Evolutionary conservation across 2,329 filamentous ascomycete species (phyloP).

Genomic region (Aspergillus japonicus): DNA sequence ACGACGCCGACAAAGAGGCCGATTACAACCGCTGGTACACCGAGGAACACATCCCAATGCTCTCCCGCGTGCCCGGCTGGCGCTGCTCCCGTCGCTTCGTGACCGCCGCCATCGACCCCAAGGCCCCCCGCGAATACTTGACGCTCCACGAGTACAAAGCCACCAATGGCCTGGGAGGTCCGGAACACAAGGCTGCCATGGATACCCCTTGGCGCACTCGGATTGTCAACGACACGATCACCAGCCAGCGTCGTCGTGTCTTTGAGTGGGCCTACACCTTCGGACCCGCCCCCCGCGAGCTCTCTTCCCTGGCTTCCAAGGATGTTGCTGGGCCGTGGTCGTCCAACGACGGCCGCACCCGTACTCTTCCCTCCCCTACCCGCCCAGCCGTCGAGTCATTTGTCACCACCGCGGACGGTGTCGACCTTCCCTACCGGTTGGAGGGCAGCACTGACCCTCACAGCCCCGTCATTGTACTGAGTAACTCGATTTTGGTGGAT

Average conservation of each 20-base stretch:
- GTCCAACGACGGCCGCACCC: conserved; percentile 56
- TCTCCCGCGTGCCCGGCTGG: conserved; percentile 77
- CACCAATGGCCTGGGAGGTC: conserved; percentile 64
- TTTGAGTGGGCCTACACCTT: conserved; percentile 80
- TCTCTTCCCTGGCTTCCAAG: conserved; percentile 54
- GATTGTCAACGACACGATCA: conserved; percentile 60
- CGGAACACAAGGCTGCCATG: conserved; percentile 63
- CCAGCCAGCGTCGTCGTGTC: conserved; percentile 56
- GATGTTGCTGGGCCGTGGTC: conserved; percentile 53
- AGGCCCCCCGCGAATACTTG: conserved; percentile 58
- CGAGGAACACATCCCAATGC: conserved; percentile 70
- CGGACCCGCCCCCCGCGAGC: conserved; percentile 69
- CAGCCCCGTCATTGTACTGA: conserved; percentile 71
- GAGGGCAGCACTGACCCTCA: conserved; percentile 67
- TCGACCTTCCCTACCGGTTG: conserved; percentile 69
- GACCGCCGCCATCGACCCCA: conserved; percentile 62
- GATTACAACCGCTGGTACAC: conserved; percentile 68
- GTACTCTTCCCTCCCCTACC: conserved; percentile 49
- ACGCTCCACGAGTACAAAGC: conserved; percentile 71
- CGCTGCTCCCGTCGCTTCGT: conserved; percentile 69
- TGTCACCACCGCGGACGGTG: conserved; percentile 66
- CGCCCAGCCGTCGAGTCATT: conserved; percentile 63
- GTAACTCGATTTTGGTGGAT: conserved; percentile 77
- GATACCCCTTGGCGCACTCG: conserved; percentile 62
- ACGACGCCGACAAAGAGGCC: conserved; percentile 55